phyloP scores from a whole-genome alignment of 2,329 filamentous ascomycete species.

The Hymenoscyphus scutula region DNA sequence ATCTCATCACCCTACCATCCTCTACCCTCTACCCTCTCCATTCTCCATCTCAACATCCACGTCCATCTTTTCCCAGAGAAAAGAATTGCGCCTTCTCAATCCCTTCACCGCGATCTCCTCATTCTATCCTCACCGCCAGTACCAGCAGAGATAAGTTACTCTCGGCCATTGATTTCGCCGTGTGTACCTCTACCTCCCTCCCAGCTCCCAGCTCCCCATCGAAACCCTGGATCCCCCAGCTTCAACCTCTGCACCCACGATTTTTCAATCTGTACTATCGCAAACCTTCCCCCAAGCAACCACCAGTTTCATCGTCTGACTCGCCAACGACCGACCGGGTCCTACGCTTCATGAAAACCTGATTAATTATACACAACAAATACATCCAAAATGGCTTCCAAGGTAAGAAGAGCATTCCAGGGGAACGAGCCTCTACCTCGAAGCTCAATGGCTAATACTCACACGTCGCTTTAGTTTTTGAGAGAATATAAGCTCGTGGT shows the following conservation, averaged over 20 bases:
- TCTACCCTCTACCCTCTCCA: neutral
- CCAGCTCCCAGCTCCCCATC: neutral
- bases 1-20: neutral
- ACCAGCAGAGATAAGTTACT: too few relatives aligned
- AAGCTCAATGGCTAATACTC: conserved; percentile 21
- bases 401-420: conserved; percentile 30
- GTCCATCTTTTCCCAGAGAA: neutral
- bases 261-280: conserved; percentile 6
- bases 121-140: neutral
- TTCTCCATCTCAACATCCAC: too few relatives aligned
- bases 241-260: neutral
- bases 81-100: neutral
- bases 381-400: conserved; percentile 38
- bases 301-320: conserved; percentile 20
- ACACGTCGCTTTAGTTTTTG: conserved; percentile 59
- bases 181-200: neutral
- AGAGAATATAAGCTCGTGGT: conserved; percentile 96
- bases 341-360: conserved; percentile 24
- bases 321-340: conserved; percentile 17
- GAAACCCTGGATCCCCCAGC: neutral
- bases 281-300: conserved; percentile 3
- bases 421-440: neutral
- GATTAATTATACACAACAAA: conserved; percentile 15
- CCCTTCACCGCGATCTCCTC: neutral
- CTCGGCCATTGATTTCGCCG: conserved; percentile 4